Evolutionary conservation across 2,329 filamentous ascomycete species (phyloP), one percentile per base, ranked within the genome.

Genomic region (Alternaria sp.): DNA sequence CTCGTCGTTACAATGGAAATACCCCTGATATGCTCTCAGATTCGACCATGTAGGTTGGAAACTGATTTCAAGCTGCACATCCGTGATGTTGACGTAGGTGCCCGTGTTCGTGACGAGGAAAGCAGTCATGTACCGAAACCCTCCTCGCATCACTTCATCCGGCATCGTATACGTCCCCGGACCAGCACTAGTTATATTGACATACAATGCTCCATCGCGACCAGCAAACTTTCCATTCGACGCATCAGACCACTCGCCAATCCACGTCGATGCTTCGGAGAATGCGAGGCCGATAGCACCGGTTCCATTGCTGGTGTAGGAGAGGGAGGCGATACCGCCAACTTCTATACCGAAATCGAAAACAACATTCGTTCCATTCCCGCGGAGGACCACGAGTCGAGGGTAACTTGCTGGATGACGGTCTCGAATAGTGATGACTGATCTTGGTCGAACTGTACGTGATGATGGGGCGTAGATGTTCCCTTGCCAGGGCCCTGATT

Each of bases 301-400:
- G 7, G 65, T 27, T 3, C 79, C 79, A 11, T 78, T 79, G 5
- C 81, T 75, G 3, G 76, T 78, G 66, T 86, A 89, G 10, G 80
- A 73, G n/a, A 89, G 66, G 4, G 81, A 82, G 5, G 85, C 75
- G 57, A 87, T 82, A 5, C 86, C 86, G 38, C 86, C 86, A 5
- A 88, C 85, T 69, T 88, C 85, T 25, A 82, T 78, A 4, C 85
- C 86, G 69, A 89, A 89, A 71, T 89, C 86, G 58, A 87, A 86
- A 2, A 87, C 82, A 2, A 86, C 71, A n/a, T 80, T 78, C 3
- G 84, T 85, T 11, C 83, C 84, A 67, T 87, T 86, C 11, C 81
- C 79, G 9, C 66, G 63, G 5, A 85, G 70, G 1, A 65, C 69
- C 3, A 71, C 69, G 14, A 62, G 44, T 44, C 74, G 66, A 6